phyloP scores from a whole-genome alignment of 441 rosid species.

The Pelargonium fulgidum region DNA sequence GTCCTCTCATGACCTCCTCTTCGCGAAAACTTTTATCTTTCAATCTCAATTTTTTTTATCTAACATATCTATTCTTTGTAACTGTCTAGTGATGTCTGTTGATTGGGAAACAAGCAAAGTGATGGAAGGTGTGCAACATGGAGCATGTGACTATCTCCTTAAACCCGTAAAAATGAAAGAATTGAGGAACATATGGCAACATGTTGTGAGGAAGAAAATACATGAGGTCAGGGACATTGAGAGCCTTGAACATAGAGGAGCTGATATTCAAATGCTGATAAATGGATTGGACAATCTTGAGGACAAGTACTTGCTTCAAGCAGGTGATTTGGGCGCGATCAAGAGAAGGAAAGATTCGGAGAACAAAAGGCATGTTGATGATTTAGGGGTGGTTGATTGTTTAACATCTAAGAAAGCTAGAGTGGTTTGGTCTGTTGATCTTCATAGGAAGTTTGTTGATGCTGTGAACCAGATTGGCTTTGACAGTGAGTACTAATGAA shows the following conservation, averaged over 20 bases:
- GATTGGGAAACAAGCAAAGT: slow-evolving; percentile 10
- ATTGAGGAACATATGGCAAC: slow-evolving; percentile 6
- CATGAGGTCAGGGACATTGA: slow-evolving; percentile 6
- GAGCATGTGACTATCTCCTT: slow-evolving; percentile 8
- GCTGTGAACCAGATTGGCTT: slow-evolving; percentile 11
- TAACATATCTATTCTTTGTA: not conserved
- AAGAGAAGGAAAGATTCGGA: slow-evolving; percentile 10
- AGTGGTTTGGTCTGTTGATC: slow-evolving; percentile 10
- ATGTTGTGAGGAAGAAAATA: slow-evolving; percentile 5
- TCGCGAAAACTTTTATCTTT: too few relatives aligned
- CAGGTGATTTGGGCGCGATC: not conserved
- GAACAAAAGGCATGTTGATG: slow-evolving; percentile 11
- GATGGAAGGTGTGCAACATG: slow-evolving; percentile 7
- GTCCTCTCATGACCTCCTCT: not conserved
- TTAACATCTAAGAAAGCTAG: slow-evolving; percentile 9
- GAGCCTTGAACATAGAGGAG: slow-evolving; percentile 2
- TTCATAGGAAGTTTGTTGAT: slow-evolving; percentile 8
- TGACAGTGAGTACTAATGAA: not conserved
- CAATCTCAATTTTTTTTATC: not conserved
- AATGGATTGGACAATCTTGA: not conserved
- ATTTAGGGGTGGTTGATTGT: slow-evolving; percentile 7
- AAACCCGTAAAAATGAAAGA: slow-evolving; percentile 9
- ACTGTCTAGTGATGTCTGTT: slow-evolving; percentile 3
- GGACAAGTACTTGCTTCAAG: slow-evolving; percentile 2
- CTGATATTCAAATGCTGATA: slow-evolving; percentile 9